Conservation (phyloP, 2,329 filamentous ascomycete genomes). For the Aspergillus sp. region DNA sequence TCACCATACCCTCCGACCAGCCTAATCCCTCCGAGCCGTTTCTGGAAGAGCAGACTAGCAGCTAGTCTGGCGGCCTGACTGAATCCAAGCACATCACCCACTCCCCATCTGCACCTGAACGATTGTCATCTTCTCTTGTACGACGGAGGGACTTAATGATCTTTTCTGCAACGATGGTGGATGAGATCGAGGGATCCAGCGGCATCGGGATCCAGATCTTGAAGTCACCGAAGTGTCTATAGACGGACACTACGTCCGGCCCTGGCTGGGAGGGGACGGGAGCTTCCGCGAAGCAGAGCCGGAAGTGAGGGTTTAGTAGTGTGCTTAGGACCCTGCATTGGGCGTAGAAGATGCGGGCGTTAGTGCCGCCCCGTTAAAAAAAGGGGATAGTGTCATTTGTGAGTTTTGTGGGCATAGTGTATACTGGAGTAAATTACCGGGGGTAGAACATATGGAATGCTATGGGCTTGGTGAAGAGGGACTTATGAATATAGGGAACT, state of each 20-base stretch:
- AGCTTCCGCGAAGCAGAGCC: slow-evolving; percentile 71
- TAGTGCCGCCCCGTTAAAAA: too few species aligned
- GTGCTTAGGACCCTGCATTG: slow-evolving; percentile 63
- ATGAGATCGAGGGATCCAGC: too few species aligned
- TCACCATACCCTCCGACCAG: too few species aligned
- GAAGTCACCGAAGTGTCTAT: slow-evolving; percentile 67
- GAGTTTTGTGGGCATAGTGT: too few species aligned
- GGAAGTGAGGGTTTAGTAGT: slow-evolving; percentile 59
- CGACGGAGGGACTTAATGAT: slow-evolving; percentile 32
- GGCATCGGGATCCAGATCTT: slow-evolving; percentile 59
- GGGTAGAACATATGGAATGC: too few species aligned
- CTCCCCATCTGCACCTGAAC: slow-evolving; percentile 51
- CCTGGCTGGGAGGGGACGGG: slow-evolving; percentile 62
- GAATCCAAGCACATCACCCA: slow-evolving; percentile 65
- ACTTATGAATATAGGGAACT: too few species aligned
- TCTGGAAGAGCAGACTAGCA: slow-evolving; percentile 59
- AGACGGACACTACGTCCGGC: slow-evolving; percentile 64
- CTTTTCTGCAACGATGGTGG: slow-evolving; percentile 36
- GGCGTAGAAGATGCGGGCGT: slow-evolving; percentile 58
- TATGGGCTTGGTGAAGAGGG: too few species aligned
- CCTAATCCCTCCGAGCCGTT: slow-evolving; percentile 53
- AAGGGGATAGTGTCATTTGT: too few species aligned
- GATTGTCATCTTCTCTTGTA: slow-evolving; percentile 54
- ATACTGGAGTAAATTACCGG: too few species aligned
- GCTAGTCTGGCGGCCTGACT: slow-evolving; percentile 66